Evolutionary conservation across 768 basidiomycete genomes (phyloP), one percentile per base, ranked within the genome.

Genomic region (Trametes cinnabarina): DNA sequence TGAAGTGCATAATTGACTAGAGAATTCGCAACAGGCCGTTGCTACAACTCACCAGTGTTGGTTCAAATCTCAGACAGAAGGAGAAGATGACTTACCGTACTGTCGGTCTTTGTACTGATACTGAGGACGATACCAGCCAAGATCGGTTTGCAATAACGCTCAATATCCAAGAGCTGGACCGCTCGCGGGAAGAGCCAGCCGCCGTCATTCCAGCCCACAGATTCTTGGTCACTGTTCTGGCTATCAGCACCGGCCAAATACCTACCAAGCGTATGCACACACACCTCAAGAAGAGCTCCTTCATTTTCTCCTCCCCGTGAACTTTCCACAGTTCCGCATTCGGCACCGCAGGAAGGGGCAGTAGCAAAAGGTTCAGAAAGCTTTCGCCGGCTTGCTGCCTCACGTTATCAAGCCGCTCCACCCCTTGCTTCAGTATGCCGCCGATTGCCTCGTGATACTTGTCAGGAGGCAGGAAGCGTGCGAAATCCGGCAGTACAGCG

Each of bases 361-460:
- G 68, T 22, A 69, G 65, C 46, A 92, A 65, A 26, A 94, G 70
- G 56, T 70, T 70, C 52, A 77, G 42, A 61, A 94, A 76, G 61
- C 82, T 78, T 60, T 77, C 74, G 1, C 92, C 92, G 9, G 92
- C 90, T 48, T 82, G 84, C 57, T 88, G 89, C 43, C 96, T 82
- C 47, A 98, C 91, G 66, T 88, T 93, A 69, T 97, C 94, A 17
- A 98, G 80, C 65, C 93, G 80, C 71, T 98, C 96, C 26, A 91
- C 85, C 4, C 91, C 90, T 68, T 95, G 94, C 73, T 93, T 96
- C 55, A 95, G 76, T 44, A 94, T 81, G 0, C 86, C 85, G 14
- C 79, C 80, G 44, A 94, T 69, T 14, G 81, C 77, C 5, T 69
- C 67, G 55, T 84, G 82, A 68, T 83, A 90, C 55, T 76, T 79